phyloP scores from a whole-genome alignment of 1,139 yeast species.

The Hyphopichia pseudoburtonii region DNA sequence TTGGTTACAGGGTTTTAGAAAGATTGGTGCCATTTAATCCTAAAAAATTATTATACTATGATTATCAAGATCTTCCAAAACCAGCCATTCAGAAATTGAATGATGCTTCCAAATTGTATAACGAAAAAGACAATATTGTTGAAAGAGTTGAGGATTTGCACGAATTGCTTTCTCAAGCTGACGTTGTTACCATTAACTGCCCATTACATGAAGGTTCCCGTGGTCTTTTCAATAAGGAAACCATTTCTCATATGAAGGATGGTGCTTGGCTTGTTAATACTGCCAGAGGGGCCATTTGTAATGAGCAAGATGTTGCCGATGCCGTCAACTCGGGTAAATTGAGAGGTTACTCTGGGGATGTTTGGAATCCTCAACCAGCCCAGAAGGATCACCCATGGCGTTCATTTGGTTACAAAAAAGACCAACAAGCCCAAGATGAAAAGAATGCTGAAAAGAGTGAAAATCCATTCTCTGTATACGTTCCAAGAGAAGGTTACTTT shows the following conservation, averaged over 20 bases:
- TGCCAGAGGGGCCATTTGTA: constrained; percentile 81
- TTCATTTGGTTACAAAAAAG: too few species aligned
- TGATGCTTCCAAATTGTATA: constrained; percentile 37
- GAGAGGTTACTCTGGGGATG: constrained; percentile 83
- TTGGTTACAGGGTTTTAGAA: constrained; percentile 75
- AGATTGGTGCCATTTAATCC: constrained; percentile 74
- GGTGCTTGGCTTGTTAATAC: constrained; percentile 81
- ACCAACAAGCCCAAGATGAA: too few species aligned
- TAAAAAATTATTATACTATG: constrained; percentile 70
- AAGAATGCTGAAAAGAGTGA: too few species aligned
- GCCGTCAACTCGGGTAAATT: constrained; percentile 70
- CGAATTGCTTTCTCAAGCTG: constrained; percentile 68
- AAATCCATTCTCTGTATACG: constrained; percentile 57
- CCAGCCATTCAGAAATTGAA: constrained; percentile 55
- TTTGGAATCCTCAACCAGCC: constrained; percentile 82
- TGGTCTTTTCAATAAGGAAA: constrained; percentile 67
- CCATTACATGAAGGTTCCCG: constrained; percentile 72
- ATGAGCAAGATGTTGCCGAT: constrained; percentile 71
- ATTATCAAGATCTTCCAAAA: constrained; percentile 67
- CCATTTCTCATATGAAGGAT: constrained; percentile 70
- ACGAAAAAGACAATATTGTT: constrained; percentile 41
- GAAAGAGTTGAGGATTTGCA: constrained; percentile 64
- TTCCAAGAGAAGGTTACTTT: too few species aligned
- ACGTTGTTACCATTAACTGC: constrained; percentile 74
- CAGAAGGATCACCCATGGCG: constrained; percentile 80